These are phyloP conservation scores for Odonthalia washingtoniensis DNA, from an alignment of 31 red algal species.

Conservation along the genomic window DNA sequence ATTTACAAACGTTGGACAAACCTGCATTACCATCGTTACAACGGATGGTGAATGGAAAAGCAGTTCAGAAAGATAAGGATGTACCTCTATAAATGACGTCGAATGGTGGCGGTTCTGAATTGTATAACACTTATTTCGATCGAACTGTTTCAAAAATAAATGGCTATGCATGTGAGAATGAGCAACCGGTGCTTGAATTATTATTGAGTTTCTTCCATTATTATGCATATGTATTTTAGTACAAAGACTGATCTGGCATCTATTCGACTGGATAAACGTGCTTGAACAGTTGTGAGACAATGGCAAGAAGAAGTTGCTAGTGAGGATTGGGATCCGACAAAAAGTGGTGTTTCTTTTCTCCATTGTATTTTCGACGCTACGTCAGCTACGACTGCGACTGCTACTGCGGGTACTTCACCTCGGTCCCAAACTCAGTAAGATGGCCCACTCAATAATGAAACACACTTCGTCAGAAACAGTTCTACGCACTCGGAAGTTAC, in stretches of 20 bases:
- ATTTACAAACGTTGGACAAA: slow-evolving; percentile 63
- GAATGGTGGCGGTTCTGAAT: slow-evolving; percentile 37
- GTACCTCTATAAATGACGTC: slow-evolving; percentile 48
- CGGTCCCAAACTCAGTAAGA: slow-evolving; percentile 49
- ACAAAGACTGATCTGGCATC: slow-evolving; percentile 76
- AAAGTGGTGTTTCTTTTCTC: slow-evolving; percentile 42
- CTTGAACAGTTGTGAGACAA: slow-evolving; percentile 43
- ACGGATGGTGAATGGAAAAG: slow-evolving; percentile 65
- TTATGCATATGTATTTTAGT: slow-evolving; percentile 83
- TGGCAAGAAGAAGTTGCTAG: slow-evolving; percentile 84
- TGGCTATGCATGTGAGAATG: slow-evolving; percentile 56
- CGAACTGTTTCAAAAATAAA: slow-evolving; percentile 56
- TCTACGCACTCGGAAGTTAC: slow-evolving; percentile 28
- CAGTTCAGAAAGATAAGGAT: slow-evolving; percentile 9
- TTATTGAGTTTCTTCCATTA: slow-evolving; percentile 94
- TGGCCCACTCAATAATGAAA: slow-evolving; percentile 38
- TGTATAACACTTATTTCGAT: slow-evolving; percentile 92
- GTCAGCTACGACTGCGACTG: slow-evolving; percentile 35
- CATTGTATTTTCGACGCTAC: slow-evolving; percentile 36
- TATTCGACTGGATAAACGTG: slow-evolving; percentile 67
- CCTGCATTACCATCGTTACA: slow-evolving; percentile 92
- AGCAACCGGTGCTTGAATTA: slow-evolving; percentile 64
- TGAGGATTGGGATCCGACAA: slow-evolving; percentile 66
- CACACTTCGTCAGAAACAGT: slow-evolving; percentile 41
- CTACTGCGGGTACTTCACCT: slow-evolving; percentile 27